Evolutionary conservation across 805 yeast species (phyloP).

Genomic region (Ogataea haglerorum): DNA sequence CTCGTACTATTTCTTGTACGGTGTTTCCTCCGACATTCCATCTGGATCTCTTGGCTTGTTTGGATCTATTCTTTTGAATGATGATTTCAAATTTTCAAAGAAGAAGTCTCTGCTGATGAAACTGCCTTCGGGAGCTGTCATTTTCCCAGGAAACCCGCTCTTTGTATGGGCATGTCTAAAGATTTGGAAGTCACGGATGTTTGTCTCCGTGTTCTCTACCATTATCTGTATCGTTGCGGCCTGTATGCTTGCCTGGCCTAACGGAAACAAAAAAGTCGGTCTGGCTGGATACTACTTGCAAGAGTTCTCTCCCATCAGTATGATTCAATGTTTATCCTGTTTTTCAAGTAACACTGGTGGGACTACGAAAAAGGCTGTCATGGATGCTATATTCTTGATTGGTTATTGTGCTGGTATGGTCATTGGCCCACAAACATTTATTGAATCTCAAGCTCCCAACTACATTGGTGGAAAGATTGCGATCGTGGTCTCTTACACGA

Average conservation of each 20-base stretch:
- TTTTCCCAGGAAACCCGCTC: constrained; percentile 33
- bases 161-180: neutral
- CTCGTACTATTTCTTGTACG: constrained; percentile 17
- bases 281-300: constrained; percentile 30
- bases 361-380: constrained; percentile 33
- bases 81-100: constrained; percentile 43
- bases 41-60: constrained; percentile 29
- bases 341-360: constrained; percentile 40
- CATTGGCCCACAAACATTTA: constrained; percentile 70
- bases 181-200: constrained; percentile 10
- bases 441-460: constrained; percentile 49
- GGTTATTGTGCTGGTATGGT: constrained; percentile 64
- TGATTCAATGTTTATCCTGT: constrained; percentile 23
- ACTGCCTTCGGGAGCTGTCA: constrained; percentile 39
- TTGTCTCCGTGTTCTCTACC: constrained; percentile 11
- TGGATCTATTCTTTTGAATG: constrained; percentile 26
- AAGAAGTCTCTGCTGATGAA: constrained; percentile 29
- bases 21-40: constrained; percentile 26
- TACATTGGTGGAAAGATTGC: constrained; percentile 54
- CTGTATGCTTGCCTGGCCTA: neutral
- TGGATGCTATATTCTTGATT: constrained; percentile 51
- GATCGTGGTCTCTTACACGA: constrained; percentile 42
- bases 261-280: constrained; percentile 13
- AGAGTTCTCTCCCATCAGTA: constrained; percentile 21
- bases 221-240: neutral